Evolutionary conservation across 257 asterid species (phyloP), one percentile per base, ranked within the genome.

Genomic region (Solanum ahanhuiri): DNA sequence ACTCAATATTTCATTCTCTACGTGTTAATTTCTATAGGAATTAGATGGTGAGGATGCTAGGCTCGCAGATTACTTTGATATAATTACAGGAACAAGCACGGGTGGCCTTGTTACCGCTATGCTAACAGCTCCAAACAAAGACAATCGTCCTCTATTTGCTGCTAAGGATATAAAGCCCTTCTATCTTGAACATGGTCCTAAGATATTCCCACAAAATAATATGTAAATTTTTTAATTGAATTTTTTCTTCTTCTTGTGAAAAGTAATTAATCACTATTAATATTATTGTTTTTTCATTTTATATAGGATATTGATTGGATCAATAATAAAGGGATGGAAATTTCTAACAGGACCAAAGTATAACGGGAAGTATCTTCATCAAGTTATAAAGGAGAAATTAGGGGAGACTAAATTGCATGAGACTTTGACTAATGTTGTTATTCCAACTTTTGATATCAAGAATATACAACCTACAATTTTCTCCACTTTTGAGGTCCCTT

Each of bases 381-480:
- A 82, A 37, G 35, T 93, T 11, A 72, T 93, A 82, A 45, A 84
- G 48, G 89, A 89, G 18, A 83, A 92, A 39, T 60, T 93, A 88
- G 87, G 92, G 34, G 71, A 83, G 28, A 86, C 66, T 3, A 89
- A 58, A 79, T 41, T 95, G 71, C 89, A 91, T 69, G 90, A 93
- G 51, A 90, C 98, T 1, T 83, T 93, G 41, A 93, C 98, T 3
- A 89, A 95, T 69, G 93, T 93, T 34, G 91, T 95, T 33, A 92
- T 95, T 43, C 97, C 98, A 11, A 89, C 98, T 54, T 95, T 95
- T 48, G 98, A 93, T 67, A 92, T 95, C 15, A 91, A 91, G 88
- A 72, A 85, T 10, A 28, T 93, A 64, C 98, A 95, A 89, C 98
- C 97, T 4, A 92, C 92, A 3, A 88, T 94, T 20, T 94, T 94